phyloP scores from a whole-genome alignment of 371 early-diverging fungal species.

The Parasitella parasitica region DNA sequence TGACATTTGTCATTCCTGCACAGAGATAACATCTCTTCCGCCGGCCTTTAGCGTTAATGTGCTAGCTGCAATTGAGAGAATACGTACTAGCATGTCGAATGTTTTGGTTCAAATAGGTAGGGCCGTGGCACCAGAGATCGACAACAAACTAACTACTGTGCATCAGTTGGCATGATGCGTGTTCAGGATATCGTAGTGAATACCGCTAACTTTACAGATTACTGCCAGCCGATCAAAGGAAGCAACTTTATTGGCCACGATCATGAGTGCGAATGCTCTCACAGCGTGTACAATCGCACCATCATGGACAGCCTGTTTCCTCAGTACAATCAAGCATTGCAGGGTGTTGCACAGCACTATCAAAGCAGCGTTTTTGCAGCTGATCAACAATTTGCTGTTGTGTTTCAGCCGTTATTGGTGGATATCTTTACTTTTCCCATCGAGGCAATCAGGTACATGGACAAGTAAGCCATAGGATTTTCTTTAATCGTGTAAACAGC shows the following conservation, averaged over 20 bases:
- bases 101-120: conserved; percentile 42
- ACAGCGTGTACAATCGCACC: conserved; percentile 35
- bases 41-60: conserved; percentile 27
- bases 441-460: conserved; percentile 40
- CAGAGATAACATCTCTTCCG: conserved; percentile 28
- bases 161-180: conserved; percentile 44
- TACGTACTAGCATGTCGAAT: conserved; percentile 24
- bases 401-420: conserved; percentile 37
- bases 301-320: conserved; percentile 33
- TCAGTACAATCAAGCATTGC: conserved; percentile 33
- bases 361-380: background rate
- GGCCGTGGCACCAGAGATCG: background rate
- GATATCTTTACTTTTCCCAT: conserved; percentile 46
- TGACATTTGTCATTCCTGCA: conserved; percentile 64
- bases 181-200: conserved; percentile 25
- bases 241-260: conserved; percentile 39
- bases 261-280: conserved; percentile 48
- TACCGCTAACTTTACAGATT: conserved; percentile 10
- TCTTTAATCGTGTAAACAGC: background rate
- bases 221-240: conserved; percentile 38
- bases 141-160: background rate
- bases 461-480: background rate
- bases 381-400: conserved; percentile 37
- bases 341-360: conserved; percentile 22
- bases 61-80: conserved; percentile 36